Evolutionary conservation across 345 rosid genomes (phyloP), one percentile per base, ranked within the genome.

Genomic region (Boechera retrofracta): DNA sequence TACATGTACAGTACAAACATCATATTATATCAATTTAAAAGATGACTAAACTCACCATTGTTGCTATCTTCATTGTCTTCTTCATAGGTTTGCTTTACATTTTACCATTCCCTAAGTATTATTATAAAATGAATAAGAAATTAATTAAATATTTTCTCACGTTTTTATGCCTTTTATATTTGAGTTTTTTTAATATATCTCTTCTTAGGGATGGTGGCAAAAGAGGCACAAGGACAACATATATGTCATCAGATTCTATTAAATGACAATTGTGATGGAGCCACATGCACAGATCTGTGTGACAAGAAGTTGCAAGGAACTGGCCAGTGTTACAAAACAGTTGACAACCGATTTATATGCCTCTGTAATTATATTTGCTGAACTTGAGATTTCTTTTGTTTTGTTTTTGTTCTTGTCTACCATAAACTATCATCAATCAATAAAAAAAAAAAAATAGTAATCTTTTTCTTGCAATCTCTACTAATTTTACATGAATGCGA

Each of bases 151-250:
- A 32, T 7, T 2, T 41, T 54, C 15, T 36, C 41, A 16, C 33
- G 24, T n/a, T 73, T 63, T 39, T 7, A 18, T 2, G 10, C 13
- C 7, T 55, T 39, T 12, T 31, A 11, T 57, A 55, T 24, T 35
- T 54, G 3, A 29, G 24, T 6, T 3, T 42, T 58, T 2, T 21
- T 24, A 24, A 38, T 15, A 38, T 12, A 39, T 1, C 1, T 39
- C 26, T 9, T 13, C 28, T 2, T 21, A 78, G 81, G 77, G 42
- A 72, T 66, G 55, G 16, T 66, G 55, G 51, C 42, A 1, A 52
- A 72, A 52, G 74, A 72, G 49, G 60, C 77, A 15, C 49, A 67
- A 65, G 73, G 73, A 58, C 77, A 78, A 52, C 77, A 78, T 32
- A 66, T 72, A 18, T 78, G 77, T 51, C 73, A 53, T 58, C 45